These are phyloP conservation scores for Aechmea fasciata DNA, from an alignment of 176 grass and related monocot genomes.

Conservation along the genomic window DNA sequence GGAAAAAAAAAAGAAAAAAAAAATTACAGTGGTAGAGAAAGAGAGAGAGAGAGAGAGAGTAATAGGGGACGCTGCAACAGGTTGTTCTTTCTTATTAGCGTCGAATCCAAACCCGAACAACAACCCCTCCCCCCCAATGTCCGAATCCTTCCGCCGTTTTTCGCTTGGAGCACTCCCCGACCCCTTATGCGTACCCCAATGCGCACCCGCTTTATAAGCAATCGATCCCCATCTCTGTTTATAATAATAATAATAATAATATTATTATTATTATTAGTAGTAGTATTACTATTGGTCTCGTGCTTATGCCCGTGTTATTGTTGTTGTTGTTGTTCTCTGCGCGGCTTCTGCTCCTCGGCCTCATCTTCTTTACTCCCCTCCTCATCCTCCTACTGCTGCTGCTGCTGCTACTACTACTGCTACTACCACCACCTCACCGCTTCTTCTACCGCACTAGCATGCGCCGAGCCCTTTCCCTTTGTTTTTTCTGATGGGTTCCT, in stretches of 20 bases:
- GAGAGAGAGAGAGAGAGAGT: slow-evolving; percentile 18
- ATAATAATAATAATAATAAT: background rate
- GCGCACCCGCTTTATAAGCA: slow-evolving; percentile 20
- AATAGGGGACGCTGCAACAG: background rate
- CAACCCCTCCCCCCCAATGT: slow-evolving; percentile 7
- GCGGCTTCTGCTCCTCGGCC: slow-evolving; percentile 27
- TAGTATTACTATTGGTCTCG: slow-evolving; percentile 40
- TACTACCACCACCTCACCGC: background rate
- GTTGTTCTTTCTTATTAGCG: background rate
- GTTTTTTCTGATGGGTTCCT: slow-evolving; percentile 25
- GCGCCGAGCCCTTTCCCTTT: slow-evolving; percentile 6
- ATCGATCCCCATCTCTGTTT: background rate
- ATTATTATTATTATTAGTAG: no score
- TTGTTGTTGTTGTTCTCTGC: slow-evolving; percentile 20
- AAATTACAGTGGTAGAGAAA: slow-evolving; percentile 13
- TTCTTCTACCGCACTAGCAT: background rate
- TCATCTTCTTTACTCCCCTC: slow-evolving; percentile 17
- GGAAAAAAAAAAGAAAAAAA: slow-evolving; percentile 10
- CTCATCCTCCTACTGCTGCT: background rate
- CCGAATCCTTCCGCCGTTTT: slow-evolving; percentile 16
- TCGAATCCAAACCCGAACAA: background rate
- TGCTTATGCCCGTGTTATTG: slow-evolving; percentile 10
- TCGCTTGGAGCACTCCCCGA: slow-evolving; percentile 3
- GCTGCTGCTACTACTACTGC: background rate
- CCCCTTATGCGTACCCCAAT: slow-evolving; percentile 14